Evolutionary conservation across 2,329 filamentous ascomycete genomes (phyloP), one percentile per base, ranked within the genome.

Genomic region (Aureobasidium sp.): DNA sequence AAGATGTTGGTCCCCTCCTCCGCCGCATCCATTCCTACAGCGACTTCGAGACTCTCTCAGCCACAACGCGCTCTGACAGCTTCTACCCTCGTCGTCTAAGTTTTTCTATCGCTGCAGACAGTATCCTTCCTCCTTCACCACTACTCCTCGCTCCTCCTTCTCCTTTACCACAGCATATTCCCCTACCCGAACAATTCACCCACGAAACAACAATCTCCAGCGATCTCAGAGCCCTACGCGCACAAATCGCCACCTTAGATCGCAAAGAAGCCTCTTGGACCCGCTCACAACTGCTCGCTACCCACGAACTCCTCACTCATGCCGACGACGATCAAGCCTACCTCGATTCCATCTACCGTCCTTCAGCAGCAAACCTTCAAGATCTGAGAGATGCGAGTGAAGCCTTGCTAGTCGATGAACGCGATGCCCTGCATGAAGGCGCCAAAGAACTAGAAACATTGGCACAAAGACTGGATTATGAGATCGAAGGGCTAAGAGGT

Each of bases 391-490:
- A 88, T 62, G 81, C 82, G 63, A 87, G 87, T 1, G 83, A 87
- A 37, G 87, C 89, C 63, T 77, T 91, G 17, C 75, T 96, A 10
- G 80, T 81, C 0, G 84, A 87, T 52, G 89, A 95, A 74, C 84
- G 87, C 44, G 80, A 81, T 26, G 81, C 83, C 59, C 78, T 96
- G 41, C 84, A 82, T 4, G 90, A 94, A 70, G 82, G 82, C 17
- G 79, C 92, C 64, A 88, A 88, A 72, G 89, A 94, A 66, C 81
- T 97, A 15, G 92, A 96, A 72, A 83, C 88, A 26, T 78, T 95
- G 43, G 85, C 88, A 2, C 90, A 91, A 24, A 92, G 92, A 74
- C 80, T 97, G 61, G 92, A 97, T 70, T 97, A 97, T 74, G 93
- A 97, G 77, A 87, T 97, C 65, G 84, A 88, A 64, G 85, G 86